Evolutionary conservation across 2,329 filamentous ascomycete genomes (phyloP).

Genomic region (Pseudogymnoascus sp.): DNA sequence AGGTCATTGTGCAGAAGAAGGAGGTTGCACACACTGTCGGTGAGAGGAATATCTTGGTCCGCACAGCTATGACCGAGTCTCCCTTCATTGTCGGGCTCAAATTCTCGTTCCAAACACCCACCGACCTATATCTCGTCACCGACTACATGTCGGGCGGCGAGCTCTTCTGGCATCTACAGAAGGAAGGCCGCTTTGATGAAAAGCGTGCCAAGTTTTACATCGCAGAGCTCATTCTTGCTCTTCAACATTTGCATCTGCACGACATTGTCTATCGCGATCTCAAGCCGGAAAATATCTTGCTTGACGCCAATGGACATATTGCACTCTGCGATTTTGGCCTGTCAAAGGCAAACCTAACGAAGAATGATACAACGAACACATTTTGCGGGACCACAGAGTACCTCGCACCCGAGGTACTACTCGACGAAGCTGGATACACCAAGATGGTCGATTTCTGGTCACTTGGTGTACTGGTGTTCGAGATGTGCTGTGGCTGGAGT

Average conservation of each 20-base stretch:
- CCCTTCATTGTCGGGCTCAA: slow-evolving; percentile 97
- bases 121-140: slow-evolving; percentile 94
- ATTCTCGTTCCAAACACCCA: slow-evolving; percentile 96
- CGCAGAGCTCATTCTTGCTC: slow-evolving; percentile 88
- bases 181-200: slow-evolving; percentile 92
- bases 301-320: slow-evolving; percentile 96
- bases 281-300: slow-evolving; percentile 94
- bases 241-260: slow-evolving; percentile 92
- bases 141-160: slow-evolving; percentile 99
- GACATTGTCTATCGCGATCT: slow-evolving; percentile 97
- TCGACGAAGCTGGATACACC: slow-evolving; percentile 95
- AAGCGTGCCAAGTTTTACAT: slow-evolving; percentile 97
- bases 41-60: slow-evolving; percentile 92
- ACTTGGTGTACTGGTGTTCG: slow-evolving; percentile 90
- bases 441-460: slow-evolving; percentile 99
- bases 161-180: slow-evolving; percentile 97
- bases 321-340: slow-evolving; percentile 95
- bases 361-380: slow-evolving; percentile 97
- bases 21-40: slow-evolving; percentile 96
- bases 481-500: slow-evolving; percentile 99
- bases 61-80: slow-evolving; percentile 90
- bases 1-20: slow-evolving; percentile 99
- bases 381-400: slow-evolving; percentile 99
- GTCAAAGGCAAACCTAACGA: slow-evolving; percentile 93
- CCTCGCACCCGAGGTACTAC: slow-evolving; percentile 84